Evolutionary conservation across 2,329 filamentous ascomycete species (phyloP).

Genomic region (Exophiala dermatitidis): DNA sequence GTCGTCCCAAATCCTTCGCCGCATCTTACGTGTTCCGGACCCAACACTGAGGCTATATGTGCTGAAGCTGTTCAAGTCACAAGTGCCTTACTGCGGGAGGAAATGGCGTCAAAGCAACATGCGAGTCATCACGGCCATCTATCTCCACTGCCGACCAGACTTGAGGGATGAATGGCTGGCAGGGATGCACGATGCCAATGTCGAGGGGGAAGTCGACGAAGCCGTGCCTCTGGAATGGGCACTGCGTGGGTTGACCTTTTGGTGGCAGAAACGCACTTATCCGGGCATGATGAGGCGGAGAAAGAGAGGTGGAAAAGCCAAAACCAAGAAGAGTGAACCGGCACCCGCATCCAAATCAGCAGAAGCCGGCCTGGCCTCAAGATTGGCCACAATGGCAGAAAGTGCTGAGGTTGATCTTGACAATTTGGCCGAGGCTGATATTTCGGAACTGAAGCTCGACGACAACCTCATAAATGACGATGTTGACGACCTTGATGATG

Average conservation of each 20-base stretch:
- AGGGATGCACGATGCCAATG: constrained; percentile 52
- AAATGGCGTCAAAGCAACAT: constrained; percentile 99
- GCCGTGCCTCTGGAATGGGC: constrained; percentile 88
- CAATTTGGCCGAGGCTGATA: constrained; percentile 1
- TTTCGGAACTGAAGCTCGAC: not conserved
- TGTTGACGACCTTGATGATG: constrained; percentile 1
- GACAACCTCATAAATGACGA: not conserved
- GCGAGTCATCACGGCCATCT: constrained; percentile 96
- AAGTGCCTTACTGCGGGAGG: constrained; percentile 93
- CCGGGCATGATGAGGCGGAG: constrained; percentile 64
- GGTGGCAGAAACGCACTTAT: constrained; percentile 81
- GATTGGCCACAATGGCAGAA: constrained; percentile 34
- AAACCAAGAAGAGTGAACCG: constrained; percentile 2
- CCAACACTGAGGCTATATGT: constrained; percentile 84
- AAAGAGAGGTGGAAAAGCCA: constrained; percentile 1
- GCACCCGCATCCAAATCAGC: not conserved
- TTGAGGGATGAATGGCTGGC: constrained; percentile 65
- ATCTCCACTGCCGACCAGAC: constrained; percentile 86
- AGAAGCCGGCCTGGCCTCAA: constrained; percentile 5
- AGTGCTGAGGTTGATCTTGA: constrained; percentile 4
- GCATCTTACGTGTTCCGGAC: constrained; percentile 84
- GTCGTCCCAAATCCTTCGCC: constrained; percentile 82
- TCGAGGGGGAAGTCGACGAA: constrained; percentile 90
- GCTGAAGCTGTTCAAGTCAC: constrained; percentile 95
- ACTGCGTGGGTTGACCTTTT: constrained; percentile 80